Evolutionary conservation across 805 yeast genomes (phyloP).

Genomic region (Brettanomyces bruxellensis): DNA sequence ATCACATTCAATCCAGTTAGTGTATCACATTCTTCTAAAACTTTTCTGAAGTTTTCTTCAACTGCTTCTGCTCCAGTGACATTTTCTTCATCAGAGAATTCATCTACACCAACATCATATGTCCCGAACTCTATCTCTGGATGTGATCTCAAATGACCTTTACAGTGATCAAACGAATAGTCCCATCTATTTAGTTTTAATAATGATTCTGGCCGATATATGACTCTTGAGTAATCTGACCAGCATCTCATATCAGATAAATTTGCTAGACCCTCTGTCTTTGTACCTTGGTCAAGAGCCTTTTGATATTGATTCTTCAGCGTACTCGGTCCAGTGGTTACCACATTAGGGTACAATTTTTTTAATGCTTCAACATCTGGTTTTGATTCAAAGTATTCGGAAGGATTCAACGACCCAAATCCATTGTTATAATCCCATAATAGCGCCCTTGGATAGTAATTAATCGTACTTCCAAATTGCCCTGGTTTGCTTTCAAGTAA

Average conservation of each 20-base stretch:
- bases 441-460: constrained; percentile 74
- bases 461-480: constrained; percentile 32
- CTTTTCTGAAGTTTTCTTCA: constrained; percentile 49
- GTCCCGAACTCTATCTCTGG: constrained; percentile 34
- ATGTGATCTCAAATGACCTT: constrained; percentile 15
- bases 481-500: constrained; percentile 4
- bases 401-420: constrained; percentile 55
- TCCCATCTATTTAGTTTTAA: constrained; percentile 54
- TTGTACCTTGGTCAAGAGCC: constrained; percentile 44
- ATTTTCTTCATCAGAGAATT: constrained; percentile 32
- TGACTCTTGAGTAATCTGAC: constrained; percentile 70
- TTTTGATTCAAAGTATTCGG: constrained; percentile 32
- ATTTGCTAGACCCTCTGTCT: constrained; percentile 27
- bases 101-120: constrained; percentile 51
- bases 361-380: constrained; percentile 14
- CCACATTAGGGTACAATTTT: neutral
- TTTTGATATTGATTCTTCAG: constrained; percentile 52
- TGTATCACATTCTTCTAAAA: constrained; percentile 68
- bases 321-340: too few relatives aligned
- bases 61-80: constrained; percentile 34
- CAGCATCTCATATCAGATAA: constrained; percentile 48
- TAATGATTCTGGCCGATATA: constrained; percentile 54
- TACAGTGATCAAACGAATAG: constrained; percentile 27
- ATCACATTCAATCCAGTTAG: constrained; percentile 62
- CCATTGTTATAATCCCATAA: constrained; percentile 80